Base-by-base conservation (phyloP, 805 yeast species). In the Candida taoyuanica region DNA sequence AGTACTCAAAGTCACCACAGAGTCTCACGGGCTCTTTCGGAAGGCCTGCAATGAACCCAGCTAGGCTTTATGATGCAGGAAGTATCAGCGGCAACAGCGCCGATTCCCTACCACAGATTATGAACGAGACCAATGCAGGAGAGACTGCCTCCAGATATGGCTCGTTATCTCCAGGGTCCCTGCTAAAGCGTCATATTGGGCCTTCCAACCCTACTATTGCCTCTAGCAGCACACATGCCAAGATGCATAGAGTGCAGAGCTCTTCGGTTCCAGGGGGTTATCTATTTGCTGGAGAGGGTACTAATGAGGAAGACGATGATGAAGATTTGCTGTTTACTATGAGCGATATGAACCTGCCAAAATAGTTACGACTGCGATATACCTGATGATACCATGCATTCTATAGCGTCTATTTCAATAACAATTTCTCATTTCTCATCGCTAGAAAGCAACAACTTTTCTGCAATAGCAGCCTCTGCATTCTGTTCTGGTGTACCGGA, bases 311-410 rank as follows among this genome's bases (percentile, higher is more conserved):
- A 5, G 81, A 76, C 23, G 83, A 76, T 17, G 85, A 80, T 39
- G 86, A 79, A 44, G 85, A 80, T 36, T 60, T 81, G 40, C 60
- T 80, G 33, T 79, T 80, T 56, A 73, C 84, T 17, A 80, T 79
- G 87, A 81, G 86, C 54, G 87, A 81, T 51, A 80, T 81, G 85
- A 76, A 73, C 51, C 53, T 72, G 20, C 46, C 56, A n/a, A 52
- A 50, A 25, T 44, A 37, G 5, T 17, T n/a, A 19, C 17, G 20
- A 12, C 11, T 17, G 13, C n/a, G n/a, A n/a, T n/a, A n/a, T n/a
- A n/a, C n/a, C n/a, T n/a, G n/a, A n/a, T n/a, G n/a, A n/a, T n/a
- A n/a, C n/a, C n/a, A n/a, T n/a, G n/a, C n/a, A n/a, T n/a, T n/a
- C n/a, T n/a, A n/a, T n/a, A n/a, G n/a, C n/a, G n/a, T n/a, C n/a